Percentiles rank a stretch among this genome's conserved stretches.
phyloP scores from a whole-genome alignment of 441 rosid species.

The Populus hybrid region DNA sequence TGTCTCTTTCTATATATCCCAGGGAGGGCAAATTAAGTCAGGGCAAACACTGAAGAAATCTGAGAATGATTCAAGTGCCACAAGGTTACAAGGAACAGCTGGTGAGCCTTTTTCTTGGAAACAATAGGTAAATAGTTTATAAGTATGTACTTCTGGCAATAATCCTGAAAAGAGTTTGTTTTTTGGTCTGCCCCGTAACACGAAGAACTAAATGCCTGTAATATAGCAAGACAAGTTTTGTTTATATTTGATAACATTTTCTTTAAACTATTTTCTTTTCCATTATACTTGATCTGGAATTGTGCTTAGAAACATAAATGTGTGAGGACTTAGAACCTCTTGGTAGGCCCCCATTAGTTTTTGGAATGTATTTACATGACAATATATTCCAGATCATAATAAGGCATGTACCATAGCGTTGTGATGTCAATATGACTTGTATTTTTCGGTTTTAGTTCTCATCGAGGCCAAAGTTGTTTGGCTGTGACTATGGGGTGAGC shows the following conservation, averaged over 20 bases:
- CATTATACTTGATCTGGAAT: neutral
- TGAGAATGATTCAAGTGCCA: slow-evolving; percentile 43
- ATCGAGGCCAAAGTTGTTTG: too few relatives aligned
- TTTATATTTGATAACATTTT: neutral
- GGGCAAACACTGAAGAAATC: slow-evolving; percentile 43
- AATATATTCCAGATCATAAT: too few relatives aligned
- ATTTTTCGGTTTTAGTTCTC: too few relatives aligned
- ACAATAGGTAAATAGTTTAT: slow-evolving; percentile 27
- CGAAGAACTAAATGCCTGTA: slow-evolving; percentile 15
- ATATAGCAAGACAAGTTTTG: slow-evolving; percentile 5
- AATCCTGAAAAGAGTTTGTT: slow-evolving; percentile 1
- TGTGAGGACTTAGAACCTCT: neutral
- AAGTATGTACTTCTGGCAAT: neutral
- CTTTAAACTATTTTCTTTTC: neutral
- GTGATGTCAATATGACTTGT: too few relatives aligned
- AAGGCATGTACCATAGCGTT: too few relatives aligned
- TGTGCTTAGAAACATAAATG: neutral
- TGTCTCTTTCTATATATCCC: slow-evolving; percentile 17
- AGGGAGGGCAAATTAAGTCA: slow-evolving; percentile 69
- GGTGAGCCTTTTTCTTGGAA: slow-evolving; percentile 33
- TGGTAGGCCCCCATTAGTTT: neutral
- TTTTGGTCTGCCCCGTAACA: neutral
- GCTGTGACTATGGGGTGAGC: too few relatives aligned
- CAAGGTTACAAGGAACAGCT: slow-evolving; percentile 33
- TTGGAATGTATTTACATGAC: neutral